Base-by-base conservation (phyloP, 495 filamentous ascomycete genomes). In the Penicillium canariense region DNA sequence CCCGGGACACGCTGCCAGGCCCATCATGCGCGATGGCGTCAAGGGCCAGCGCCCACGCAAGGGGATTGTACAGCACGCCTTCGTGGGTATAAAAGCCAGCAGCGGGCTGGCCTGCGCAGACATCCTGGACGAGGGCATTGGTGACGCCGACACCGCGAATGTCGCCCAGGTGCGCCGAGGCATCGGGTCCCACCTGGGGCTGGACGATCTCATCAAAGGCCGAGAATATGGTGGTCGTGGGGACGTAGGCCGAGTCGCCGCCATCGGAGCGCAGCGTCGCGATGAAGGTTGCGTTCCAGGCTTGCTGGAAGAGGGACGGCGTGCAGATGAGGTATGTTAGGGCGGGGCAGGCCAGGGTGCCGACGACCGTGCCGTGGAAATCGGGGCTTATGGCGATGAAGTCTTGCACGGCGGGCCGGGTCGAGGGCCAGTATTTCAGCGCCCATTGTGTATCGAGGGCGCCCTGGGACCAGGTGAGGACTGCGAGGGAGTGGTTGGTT, bases 341-440 rank as follows among this genome's bases (percentile, higher is more conserved):
- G 51, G 22, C 34, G 2, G 44, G 31, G 14, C 71, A 50, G 7
- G 9, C 6, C n/a, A n/a, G n/a, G n/a, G n/a, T n/a, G n/a, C n/a
- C n/a, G n/a, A n/a, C n/a, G n/a, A n/a, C n/a, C n/a, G n/a, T n/a
- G n/a, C n/a, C n/a, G n/a, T n/a, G n/a, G n/a, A n/a, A n/a, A n/a
- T n/a, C n/a, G n/a, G n/a, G n/a, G n/a, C n/a, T n/a, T n/a, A n/a
- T n/a, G n/a, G n/a, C n/a, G n/a, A n/a, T n/a, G n/a, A n/a, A n/a
- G n/a, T n/a, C n/a, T n/a, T n/a, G n/a, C n/a, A n/a, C n/a, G n/a
- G n/a, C 50, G 10, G 22, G 30, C 1, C 65, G 60, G 0, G 73
- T 69, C 2, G 73, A 76, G 1, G 77, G 77, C 78, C 77, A 83
- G 69, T 81, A 82, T 55, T 80, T 79, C 52, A 76, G 65, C 9